A percentile compares a stretch with the other conserved stretches of the same genome.
Conservation (phyloP, 2,329 filamentous ascomycete species). For the Colletotrichum eleusines region DNA sequence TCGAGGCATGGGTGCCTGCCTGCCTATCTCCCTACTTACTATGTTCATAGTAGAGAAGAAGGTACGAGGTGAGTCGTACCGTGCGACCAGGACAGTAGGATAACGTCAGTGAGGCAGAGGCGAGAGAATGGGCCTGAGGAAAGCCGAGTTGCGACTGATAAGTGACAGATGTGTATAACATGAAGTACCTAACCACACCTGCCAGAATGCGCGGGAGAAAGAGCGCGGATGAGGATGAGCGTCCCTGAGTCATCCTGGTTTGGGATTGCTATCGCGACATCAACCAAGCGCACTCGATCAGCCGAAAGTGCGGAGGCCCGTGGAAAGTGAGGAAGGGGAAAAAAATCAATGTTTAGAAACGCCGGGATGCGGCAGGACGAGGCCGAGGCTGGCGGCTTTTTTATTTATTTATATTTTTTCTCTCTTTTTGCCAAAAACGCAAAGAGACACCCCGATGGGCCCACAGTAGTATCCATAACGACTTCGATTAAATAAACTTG, state of each 20-base stretch:
- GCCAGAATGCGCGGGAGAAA: slow-evolving; percentile 24
- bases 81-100: background rate
- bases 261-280: slow-evolving; percentile 33
- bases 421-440: background rate
- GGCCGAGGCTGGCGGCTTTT: slow-evolving; percentile 15
- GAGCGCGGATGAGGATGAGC: slow-evolving; percentile 27
- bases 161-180: slow-evolving; percentile 26
- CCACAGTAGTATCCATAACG: slow-evolving; percentile 23
- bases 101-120: background rate
- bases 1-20: background rate
- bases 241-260: slow-evolving; percentile 25
- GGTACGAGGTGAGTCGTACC: background rate
- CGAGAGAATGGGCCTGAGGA: slow-evolving; percentile 1
- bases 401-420: too few relatives aligned
- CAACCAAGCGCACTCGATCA: background rate
- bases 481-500: background rate
- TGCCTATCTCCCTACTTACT: too few relatives aligned
- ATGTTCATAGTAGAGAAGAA: background rate
- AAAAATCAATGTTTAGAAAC: slow-evolving; percentile 21
- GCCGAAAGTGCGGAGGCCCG: slow-evolving; percentile 16
- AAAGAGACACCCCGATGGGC: slow-evolving; percentile 15
- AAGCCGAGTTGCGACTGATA: slow-evolving; percentile 6
- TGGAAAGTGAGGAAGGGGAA: background rate
- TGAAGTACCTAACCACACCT: slow-evolving; percentile 21
- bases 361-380: slow-evolving; percentile 33